Conservation (phyloP, 2,329 filamentous ascomycete genomes). For the Cordyceps fumosorosea region DNA sequence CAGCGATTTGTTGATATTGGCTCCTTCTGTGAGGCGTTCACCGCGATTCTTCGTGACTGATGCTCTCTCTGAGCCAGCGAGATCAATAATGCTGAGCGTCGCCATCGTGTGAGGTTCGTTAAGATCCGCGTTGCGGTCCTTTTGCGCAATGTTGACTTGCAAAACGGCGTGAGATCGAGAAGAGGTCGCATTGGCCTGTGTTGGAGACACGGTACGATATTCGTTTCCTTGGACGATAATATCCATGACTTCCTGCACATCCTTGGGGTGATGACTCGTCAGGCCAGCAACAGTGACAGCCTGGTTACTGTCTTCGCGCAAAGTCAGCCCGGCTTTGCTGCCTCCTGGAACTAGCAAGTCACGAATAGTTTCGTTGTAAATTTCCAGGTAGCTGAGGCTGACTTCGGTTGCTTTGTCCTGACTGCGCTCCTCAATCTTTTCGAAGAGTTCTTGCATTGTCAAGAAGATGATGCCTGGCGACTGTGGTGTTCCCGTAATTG, state of each 20-base stretch:
- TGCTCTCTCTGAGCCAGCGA: constrained; percentile 91
- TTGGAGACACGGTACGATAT: constrained; percentile 90
- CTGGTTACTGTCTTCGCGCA: constrained; percentile 91
- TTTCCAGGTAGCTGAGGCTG: constrained; percentile 91
- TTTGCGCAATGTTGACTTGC: constrained; percentile 92
- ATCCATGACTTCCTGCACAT: constrained; percentile 97
- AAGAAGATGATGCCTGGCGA: constrained; percentile 97
- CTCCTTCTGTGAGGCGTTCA: constrained; percentile 83
- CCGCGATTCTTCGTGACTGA: constrained; percentile 96
- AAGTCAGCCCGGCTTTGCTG: constrained; percentile 77
- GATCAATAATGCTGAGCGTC: constrained; percentile 94
- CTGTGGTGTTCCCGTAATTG: constrained; percentile 85
- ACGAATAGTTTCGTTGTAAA: constrained; percentile 98
- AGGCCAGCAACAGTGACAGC: constrained; percentile 85
- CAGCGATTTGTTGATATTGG: constrained; percentile 98
- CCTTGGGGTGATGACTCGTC: constrained; percentile 82
- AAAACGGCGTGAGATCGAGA: constrained; percentile 95
- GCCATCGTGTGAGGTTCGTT: constrained; percentile 98
- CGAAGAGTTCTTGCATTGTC: constrained; percentile 98
- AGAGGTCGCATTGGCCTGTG: constrained; percentile 93
- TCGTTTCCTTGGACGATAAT: constrained; percentile 96
- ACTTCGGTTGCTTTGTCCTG: constrained; percentile 86
- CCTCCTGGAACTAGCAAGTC: constrained; percentile 84
- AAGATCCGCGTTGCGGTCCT: constrained; percentile 85
- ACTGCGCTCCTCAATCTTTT: constrained; percentile 81